A percentile compares a stretch with the other conserved stretches of the same genome.
These are phyloP conservation scores for Pyracantha coccinea DNA, from an alignment of 331 rosid species.

Conservation along the genomic window DNA sequence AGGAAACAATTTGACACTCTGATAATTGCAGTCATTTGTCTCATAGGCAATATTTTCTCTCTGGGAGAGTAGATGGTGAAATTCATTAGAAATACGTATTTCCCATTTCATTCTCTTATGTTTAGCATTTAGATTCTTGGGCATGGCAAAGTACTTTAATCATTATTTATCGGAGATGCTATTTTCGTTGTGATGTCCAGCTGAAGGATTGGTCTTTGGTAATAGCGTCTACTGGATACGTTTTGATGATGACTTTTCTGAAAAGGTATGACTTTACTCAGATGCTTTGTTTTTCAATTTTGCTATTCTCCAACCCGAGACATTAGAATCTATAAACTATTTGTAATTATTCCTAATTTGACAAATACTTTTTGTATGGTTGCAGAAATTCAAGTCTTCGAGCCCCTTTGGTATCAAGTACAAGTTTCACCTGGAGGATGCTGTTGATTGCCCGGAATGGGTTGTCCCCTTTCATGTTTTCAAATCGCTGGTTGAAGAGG, in stretches of 20 bases:
- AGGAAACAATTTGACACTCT: not conserved
- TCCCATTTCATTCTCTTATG: not conserved
- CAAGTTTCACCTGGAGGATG: slow-evolving; percentile 93
- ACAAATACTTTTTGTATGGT: slow-evolving; percentile 13
- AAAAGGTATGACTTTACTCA: slow-evolving; percentile 38
- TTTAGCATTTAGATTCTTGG: slow-evolving; percentile 4
- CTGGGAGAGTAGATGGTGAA: not conserved
- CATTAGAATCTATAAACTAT: not conserved
- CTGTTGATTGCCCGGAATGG: slow-evolving; percentile 98
- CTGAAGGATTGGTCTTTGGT: slow-evolving; percentile 78
- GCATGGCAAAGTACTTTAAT: slow-evolving; percentile 12
- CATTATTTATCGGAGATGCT: slow-evolving; percentile 26
- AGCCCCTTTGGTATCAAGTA: slow-evolving; percentile 91
- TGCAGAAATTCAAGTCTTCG: slow-evolving; percentile 80
- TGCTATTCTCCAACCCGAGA: not conserved
- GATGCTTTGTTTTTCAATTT: not conserved
- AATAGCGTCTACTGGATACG: slow-evolving; percentile 83
- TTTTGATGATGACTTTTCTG: slow-evolving; percentile 78
- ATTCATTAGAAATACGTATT: not conserved
- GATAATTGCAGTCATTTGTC: not conserved
- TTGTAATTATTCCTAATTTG: not conserved
- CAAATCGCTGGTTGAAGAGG: slow-evolving; percentile 91
- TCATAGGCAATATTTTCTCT: not conserved
- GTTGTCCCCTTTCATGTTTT: slow-evolving; percentile 81
- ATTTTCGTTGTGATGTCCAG: slow-evolving; percentile 52